phyloP scores from a whole-genome alignment of 2,329 filamentous ascomycete genomes.

The Juglanconis sp. region DNA sequence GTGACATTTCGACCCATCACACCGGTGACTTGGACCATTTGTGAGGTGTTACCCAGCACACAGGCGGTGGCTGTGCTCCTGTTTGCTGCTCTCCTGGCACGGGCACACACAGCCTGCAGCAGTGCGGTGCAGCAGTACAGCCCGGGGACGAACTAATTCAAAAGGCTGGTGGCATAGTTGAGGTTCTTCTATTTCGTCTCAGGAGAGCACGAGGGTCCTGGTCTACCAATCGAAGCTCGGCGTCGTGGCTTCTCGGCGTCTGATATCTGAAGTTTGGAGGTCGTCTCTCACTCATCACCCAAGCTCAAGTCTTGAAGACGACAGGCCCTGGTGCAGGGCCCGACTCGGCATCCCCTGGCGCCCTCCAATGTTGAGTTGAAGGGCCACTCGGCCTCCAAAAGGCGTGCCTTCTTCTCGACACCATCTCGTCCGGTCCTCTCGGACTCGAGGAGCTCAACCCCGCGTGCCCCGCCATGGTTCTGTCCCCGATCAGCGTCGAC shows the following conservation, averaged over 20 bases:
- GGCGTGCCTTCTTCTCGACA: not conserved
- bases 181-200: not conserved
- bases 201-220: not conserved
- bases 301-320: too few relatives aligned
- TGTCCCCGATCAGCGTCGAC: constrained; percentile 24
- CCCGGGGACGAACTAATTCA: not conserved
- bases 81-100: not conserved
- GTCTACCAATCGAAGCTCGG: too few relatives aligned
- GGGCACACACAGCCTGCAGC: not conserved
- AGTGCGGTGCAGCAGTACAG: not conserved
- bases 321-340: too few relatives aligned
- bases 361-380: not conserved
- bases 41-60: not conserved
- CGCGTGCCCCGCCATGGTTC: constrained; percentile 8
- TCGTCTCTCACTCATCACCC: too few relatives aligned
- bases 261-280: too few relatives aligned
- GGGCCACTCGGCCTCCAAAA: not conserved
- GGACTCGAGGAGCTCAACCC: too few relatives aligned
- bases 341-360: too few relatives aligned
- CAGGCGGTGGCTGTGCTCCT: not conserved
- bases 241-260: too few relatives aligned
- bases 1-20: too few relatives aligned
- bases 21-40: too few relatives aligned
- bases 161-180: not conserved
- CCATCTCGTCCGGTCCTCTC: not conserved